These are phyloP conservation scores for Trichoderma brevicompactum DNA, from an alignment of 2,329 filamentous ascomycete genomes.

Conservation along the genomic window DNA sequence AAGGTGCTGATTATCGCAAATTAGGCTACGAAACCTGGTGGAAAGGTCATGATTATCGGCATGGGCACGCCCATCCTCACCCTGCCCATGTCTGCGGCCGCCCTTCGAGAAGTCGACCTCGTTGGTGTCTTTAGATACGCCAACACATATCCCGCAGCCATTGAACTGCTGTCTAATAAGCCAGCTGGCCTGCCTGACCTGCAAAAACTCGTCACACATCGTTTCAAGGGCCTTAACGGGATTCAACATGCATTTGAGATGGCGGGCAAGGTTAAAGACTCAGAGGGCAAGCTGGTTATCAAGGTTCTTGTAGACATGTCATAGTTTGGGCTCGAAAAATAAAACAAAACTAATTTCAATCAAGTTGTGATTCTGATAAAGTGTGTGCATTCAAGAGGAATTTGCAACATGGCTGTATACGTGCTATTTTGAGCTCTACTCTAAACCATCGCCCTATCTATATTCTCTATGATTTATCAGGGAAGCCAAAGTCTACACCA, in stretches of 20 bases:
- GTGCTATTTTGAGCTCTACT: neutral
- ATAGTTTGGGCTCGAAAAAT: conserved; percentile 6
- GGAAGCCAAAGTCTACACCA: conserved; percentile 71
- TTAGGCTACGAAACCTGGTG: conserved; percentile 66
- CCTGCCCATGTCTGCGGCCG: conserved; percentile 69
- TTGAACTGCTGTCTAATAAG: conserved; percentile 54
- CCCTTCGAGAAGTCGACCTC: conserved; percentile 72
- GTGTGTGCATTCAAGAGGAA: neutral
- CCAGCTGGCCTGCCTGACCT: conserved; percentile 64
- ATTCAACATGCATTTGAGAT: conserved; percentile 73
- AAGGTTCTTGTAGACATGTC: conserved; percentile 69
- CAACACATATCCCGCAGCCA: conserved; percentile 69
- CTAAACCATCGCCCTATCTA: neutral
- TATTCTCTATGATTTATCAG: conserved; percentile 58
- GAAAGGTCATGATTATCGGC: conserved; percentile 71
- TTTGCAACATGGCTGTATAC: neutral
- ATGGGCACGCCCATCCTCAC: conserved; percentile 75
- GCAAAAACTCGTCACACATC: conserved; percentile 71
- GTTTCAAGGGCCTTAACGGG: conserved; percentile 64
- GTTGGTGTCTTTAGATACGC: conserved; percentile 73
- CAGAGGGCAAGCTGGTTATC: conserved; percentile 69
- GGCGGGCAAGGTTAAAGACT: conserved; percentile 72
- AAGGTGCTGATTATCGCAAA: neutral
- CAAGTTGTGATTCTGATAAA: neutral
- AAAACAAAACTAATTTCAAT: conserved; percentile 16